Base-by-base conservation (phyloP, 129 eudicot genomes). In the Kitagawia praeruptora region DNA sequence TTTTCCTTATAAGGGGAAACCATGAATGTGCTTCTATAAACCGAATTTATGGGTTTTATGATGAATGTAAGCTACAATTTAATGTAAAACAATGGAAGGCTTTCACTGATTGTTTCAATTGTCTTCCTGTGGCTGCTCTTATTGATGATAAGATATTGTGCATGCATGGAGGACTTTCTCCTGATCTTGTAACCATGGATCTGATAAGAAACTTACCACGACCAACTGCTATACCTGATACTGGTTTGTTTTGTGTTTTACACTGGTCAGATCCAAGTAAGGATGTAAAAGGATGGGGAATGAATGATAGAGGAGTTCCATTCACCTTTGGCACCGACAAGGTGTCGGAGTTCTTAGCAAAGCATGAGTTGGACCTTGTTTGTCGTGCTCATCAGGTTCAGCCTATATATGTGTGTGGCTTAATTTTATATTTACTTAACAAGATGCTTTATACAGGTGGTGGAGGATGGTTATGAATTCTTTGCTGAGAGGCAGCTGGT, bases 111-210 rank as follows among this genome's bases (percentile, higher is more conserved):
- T 88, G 93, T 78, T 91, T 91, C 80, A 91, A 91, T 63, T 88
- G 96, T 78, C 96, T 91, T 82, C 96, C 96, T 58, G 96, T 91
- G 39, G 89, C 96, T 73, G 96, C 93, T 80, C 86, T 91, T 61
- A 88, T 91, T 51, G 96, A 91, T 84, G 96, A 91, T 85, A 91
- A 91, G 81, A 91, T 88, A 79, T 86, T 91, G 38, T 91, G 96
- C 87, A 88, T 91, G 96, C 96, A 91, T 64, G 96, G 96, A 8
- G 96, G 96, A 44, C 91, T 91, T 76, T 91, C 96, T 75, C 96
- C 96, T 38, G 96, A 88, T 80, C 88, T 18, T 31, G 34, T 31
- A 1, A 80, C 71, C 79, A 41, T 91, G 40, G 96, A 91, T 83
- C 96, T 85, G 81, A 91, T 91, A 80, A 87, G 92, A 71, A 88